Evolutionary conservation across 257 asterid species (phyloP).

Genomic region (Striga asiatica): DNA sequence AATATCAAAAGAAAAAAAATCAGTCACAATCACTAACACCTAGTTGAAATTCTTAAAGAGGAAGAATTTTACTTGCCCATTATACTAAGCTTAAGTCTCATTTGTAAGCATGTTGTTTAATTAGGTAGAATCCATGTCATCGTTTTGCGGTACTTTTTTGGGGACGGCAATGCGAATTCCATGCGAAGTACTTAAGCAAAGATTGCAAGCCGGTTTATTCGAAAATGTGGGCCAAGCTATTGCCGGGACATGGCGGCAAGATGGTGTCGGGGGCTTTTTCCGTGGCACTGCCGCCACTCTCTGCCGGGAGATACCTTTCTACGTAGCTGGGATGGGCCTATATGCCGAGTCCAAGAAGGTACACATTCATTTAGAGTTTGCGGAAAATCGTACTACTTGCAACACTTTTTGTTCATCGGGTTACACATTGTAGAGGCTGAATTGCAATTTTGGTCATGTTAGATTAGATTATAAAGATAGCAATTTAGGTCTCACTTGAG

Average conservation of each 20-base stretch:
- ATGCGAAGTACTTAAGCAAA: slow-evolving; percentile 82
- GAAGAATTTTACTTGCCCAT: neutral
- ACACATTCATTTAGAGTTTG: neutral
- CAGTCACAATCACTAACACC: too few species aligned
- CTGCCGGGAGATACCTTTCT: slow-evolving; percentile 83
- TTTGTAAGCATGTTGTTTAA: neutral
- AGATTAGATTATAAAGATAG: too few species aligned
- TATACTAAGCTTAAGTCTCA: neutral
- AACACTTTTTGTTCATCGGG: too few species aligned
- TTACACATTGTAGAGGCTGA: too few species aligned
- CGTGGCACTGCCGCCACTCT: slow-evolving; percentile 96
- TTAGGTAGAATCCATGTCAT: slow-evolving; percentile 35
- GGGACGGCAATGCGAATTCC: slow-evolving; percentile 86
- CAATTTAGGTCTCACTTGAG: too few species aligned
- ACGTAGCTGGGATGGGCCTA: slow-evolving; percentile 79
- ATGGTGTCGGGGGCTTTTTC: slow-evolving; percentile 75
- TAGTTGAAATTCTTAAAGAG: too few species aligned
- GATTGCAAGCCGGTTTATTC: slow-evolving; percentile 76
- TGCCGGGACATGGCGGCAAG: slow-evolving; percentile 70
- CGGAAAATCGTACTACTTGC: too few species aligned
- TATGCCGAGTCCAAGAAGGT: slow-evolving; percentile 94
- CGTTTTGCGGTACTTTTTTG: slow-evolving; percentile 71
- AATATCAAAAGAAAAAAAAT: too few species aligned
- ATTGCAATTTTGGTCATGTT: too few species aligned
- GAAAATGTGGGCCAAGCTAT: slow-evolving; percentile 75